Evolutionary conservation across 352 stramenopile species (phyloP), one percentile per base, ranked within the genome.

Genomic region (Pythium myriotylum): DNA sequence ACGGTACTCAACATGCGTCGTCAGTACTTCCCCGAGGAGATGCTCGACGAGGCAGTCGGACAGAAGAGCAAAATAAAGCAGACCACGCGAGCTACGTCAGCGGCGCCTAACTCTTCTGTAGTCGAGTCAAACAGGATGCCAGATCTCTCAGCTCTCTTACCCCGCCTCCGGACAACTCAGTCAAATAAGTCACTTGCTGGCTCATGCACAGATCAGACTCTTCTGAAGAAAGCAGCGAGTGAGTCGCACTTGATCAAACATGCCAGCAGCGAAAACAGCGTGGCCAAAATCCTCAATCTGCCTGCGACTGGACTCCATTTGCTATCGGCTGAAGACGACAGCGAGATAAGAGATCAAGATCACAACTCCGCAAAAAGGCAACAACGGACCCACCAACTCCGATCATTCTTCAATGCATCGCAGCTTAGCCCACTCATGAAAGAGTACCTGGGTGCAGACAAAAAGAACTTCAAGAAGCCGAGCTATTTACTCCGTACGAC

Each of bases 381-480:
- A 23, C 64, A 73, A 13, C 81, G 83, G 2, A 82, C 79, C 9
- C 83, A 91, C 42, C 88, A 95, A 55, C 60, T 86, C 37, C 79
- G 84, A 5, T 69, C 72, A 4, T 66, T 81, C 39, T 96, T 96
- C 60, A 91, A 96, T 48, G 73, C 84, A 27, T 82, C 88, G 22
- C 85, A 93, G 65, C 61, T 93, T 26, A 92, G 83, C 60, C 81
- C 80, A 47, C 70, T 92, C 12, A 81, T 94, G 76, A 89, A 92
- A 39, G 76, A 91, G 42, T 92, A 85, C 56, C 75, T 92, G 54
- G 74, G 70, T 3, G 77, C 76, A 1, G 76, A 81, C 33, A 81
- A 54, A 27, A 84, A 79, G 58, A 85, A 70, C 51, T 57, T 79
- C 7, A 90, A 88, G 67, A 89, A 88, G 51, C 74, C 73, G 23